Percentiles rank a stretch among this genome's conserved stretches.
Conservation (phyloP, 345 rosid species). For the Eucalyptus erythrocorys region DNA sequence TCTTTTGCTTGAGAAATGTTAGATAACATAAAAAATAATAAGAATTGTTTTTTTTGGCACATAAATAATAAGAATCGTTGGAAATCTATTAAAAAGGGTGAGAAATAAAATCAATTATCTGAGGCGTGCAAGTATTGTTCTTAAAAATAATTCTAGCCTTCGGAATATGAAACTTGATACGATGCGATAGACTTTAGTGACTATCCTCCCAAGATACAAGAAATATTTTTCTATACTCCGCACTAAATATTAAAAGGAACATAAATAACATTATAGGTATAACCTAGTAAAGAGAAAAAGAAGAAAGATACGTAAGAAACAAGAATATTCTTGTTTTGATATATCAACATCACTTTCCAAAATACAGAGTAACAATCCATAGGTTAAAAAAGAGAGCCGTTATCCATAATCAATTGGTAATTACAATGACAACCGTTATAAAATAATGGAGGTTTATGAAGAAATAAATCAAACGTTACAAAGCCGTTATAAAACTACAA, state of each 20-base stretch:
- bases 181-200: neutral
- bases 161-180: accelerated
- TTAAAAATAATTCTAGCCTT: too few relatives aligned
- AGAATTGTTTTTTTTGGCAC: too few relatives aligned
- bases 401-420: too few relatives aligned
- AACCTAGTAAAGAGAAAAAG: neutral
- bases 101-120: neutral
- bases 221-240: accelerated
- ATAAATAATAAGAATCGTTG: too few relatives aligned
- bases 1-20: neutral
- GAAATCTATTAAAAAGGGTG: accelerated
- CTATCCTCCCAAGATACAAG: neutral
- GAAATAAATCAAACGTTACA: too few relatives aligned
- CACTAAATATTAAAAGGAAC: neutral
- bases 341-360: neutral
- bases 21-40: neutral
- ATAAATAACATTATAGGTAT: too few relatives aligned
- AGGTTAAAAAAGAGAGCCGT: neutral
- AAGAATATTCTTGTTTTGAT: neutral
- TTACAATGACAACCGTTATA: too few relatives aligned
- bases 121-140: accelerated
- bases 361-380: accelerated
- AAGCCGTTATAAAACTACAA: neutral
- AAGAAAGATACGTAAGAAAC: too few relatives aligned
- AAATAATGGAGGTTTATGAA: neutral